These are phyloP conservation scores for Endothia cerciana DNA, from an alignment of 2,329 filamentous ascomycete genomes.

Conservation along the genomic window DNA sequence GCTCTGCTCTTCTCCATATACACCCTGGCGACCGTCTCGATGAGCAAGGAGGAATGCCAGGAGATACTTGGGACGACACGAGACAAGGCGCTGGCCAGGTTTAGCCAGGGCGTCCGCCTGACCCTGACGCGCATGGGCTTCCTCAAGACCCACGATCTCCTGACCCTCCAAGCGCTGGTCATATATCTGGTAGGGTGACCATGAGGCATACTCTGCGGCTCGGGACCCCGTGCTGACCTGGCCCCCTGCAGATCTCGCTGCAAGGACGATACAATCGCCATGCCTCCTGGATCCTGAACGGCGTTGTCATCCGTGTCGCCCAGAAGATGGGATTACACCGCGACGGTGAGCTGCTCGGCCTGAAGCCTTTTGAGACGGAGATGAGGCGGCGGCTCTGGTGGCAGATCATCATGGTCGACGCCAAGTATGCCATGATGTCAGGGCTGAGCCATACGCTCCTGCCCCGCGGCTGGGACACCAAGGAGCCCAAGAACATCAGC, in stretches of 20 bases:
- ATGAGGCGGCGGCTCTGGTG: constrained; percentile 72
- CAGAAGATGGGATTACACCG: constrained; percentile 70
- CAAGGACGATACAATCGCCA: constrained; percentile 63
- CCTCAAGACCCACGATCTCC: constrained; percentile 60
- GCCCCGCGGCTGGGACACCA: constrained; percentile 59
- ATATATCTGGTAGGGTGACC: constrained; percentile 55
- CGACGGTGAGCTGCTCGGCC: constrained; percentile 59
- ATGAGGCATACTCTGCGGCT: background rate
- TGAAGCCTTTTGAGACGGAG: constrained; percentile 67
- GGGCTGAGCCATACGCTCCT: constrained; percentile 58
- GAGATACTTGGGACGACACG: constrained; percentile 55
- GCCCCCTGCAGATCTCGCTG: constrained; percentile 51
- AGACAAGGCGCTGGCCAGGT: constrained; percentile 54
- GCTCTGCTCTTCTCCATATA: constrained; percentile 70
- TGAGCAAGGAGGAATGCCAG: constrained; percentile 59
- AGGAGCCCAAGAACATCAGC: constrained; percentile 60
- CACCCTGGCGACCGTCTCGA: constrained; percentile 59
- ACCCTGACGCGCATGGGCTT: constrained; percentile 59
- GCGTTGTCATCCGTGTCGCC: constrained; percentile 64
- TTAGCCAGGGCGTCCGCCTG: constrained; percentile 54
- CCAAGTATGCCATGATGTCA: constrained; percentile 60
- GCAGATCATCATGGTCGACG: constrained; percentile 63
- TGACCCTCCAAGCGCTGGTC: constrained; percentile 61
- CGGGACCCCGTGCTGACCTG: constrained; percentile 26
- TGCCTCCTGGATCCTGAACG: constrained; percentile 63